Base-by-base conservation (phyloP, 208 protist genomes). In the Trypanosoma lewisi region DNA sequence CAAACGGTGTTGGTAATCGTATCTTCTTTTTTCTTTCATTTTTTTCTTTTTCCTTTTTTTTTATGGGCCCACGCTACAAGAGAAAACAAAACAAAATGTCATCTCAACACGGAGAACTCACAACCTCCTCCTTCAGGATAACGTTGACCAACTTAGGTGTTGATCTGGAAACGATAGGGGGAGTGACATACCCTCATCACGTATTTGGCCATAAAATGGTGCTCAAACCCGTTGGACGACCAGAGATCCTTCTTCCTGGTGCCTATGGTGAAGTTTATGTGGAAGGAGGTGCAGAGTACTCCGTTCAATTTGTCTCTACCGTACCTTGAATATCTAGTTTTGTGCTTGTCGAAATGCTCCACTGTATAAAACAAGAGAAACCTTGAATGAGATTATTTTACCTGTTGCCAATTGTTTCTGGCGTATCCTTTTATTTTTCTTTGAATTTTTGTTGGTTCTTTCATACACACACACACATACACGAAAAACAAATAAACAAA, bases 111-210 rank as follows among this genome's bases (percentile, higher is more conserved):
- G 36, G 47, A 33, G 47, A n/a, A 37, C n/a, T 0, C 17, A 53
- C 52, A 21, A 25, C 54, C 0, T 57, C 64, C n/a, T 1, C 54
- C 17, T 62, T 54, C 16, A 41, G 36, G 31, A 42, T 73, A 1
- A 41, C 21, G 14, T 23, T 67, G 12, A 42, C 50, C 0, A 83
- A 83, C 51, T 27, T 88, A 8, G 68, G 67, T n/a, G 70, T 70
- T 3, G 44, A 70, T 16, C 50, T 91, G 19, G 75, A 83, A 41
- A 82, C 80, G 1, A 41, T 85, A 7, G 67, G 56, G 16, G 74
- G 74, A 7, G 72, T 87, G 19, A 84, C 81, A 16, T 91, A 87
- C 57, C 78, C 78, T 6, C 78, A 87, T 64, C 78, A 84, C 48
- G 53, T 91, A 39, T 86, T 91, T 70, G 84, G 81, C 28, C 57